Percentiles rank a stretch among this genome's conserved stretches.
Conservation (phyloP, 2,329 filamentous ascomycete genomes). For the Gaeumannomyces sp. region DNA sequence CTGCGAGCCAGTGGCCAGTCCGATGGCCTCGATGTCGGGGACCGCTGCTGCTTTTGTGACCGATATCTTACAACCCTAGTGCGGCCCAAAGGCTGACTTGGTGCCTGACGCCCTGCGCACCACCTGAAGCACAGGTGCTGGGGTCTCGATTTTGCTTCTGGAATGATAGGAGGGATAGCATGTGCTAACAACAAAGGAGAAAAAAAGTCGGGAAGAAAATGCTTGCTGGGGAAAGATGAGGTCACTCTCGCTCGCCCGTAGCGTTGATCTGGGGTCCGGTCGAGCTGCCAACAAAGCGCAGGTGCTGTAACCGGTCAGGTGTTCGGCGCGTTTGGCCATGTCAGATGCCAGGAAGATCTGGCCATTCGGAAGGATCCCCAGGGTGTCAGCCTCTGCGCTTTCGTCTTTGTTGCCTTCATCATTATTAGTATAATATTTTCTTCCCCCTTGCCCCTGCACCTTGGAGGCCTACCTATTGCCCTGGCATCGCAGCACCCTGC, state of each 20-base stretch:
- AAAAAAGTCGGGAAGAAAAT: neutral
- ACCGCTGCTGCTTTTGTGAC: neutral
- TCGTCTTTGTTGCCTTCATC: neutral
- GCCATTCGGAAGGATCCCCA: neutral
- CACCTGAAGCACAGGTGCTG: neutral
- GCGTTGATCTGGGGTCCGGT: neutral
- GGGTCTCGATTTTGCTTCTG: neutral
- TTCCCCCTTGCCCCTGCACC: neutral
- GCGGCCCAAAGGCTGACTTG: neutral
- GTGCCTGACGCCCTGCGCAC: no score
- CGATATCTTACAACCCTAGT: neutral
- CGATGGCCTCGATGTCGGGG: neutral
- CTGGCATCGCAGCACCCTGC: neutral
- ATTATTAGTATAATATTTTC: neutral
- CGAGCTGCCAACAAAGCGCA: no score
- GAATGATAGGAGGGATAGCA: neutral
- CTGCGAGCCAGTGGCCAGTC: neutral
- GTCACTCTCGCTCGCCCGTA: neutral
- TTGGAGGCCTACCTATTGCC: neutral
- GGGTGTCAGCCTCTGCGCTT: neutral
- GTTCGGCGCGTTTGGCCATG: neutral
- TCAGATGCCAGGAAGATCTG: neutral
- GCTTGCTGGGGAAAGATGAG: neutral
- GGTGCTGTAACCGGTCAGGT: no score
- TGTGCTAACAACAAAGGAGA: neutral